Base-by-base conservation (phyloP, 805 yeast genomes). In the Zygosaccharomyces bisporus region DNA sequence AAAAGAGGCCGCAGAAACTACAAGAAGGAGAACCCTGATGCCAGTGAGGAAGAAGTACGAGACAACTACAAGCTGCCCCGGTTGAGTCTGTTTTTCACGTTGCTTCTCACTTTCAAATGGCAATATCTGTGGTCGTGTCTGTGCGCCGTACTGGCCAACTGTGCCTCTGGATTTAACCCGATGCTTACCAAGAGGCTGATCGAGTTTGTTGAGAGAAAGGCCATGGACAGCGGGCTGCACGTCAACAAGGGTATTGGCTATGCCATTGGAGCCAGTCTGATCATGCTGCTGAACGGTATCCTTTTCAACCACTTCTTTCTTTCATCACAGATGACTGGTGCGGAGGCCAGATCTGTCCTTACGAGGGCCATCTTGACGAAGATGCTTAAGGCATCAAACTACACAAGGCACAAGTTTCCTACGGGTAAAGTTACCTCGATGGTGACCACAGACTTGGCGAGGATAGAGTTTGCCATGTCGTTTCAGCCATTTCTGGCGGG, bases 361-460 rank as follows among this genome's bases (percentile, higher is more conserved):
- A 85, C 87, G 3, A 82, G 84, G 47, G 80, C 83, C 6, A 70
- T 86, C 16, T 71, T 85, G 47, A 77, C 76, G 44, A 89, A 89
- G 61, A 74, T 90, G 9, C 77, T 86, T 52, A 69, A 60, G 43
- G 68, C 88, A 12, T 76, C 80, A 46, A 73, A 79, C 8, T 70
- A 69, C 39, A 76, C 90, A 2, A 74, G 74, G 42, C 75, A 75
- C 50, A 69, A 74, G 47, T 86, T 67, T 56, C 81, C 95, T 1
- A 73, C 79, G 19, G 83, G 91, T 34, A 79, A 76, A 47, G 75
- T 89, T 45, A 86, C 95, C 23, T 80, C 89, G 7, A 66, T 87
- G 61, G 76, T 88, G 61, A 86, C 93, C 49, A 81, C 95, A 2
- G 96, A 89, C 60, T 69, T 88, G 30, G 76, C 90, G 12, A 78